phyloP scores from a whole-genome alignment of 768 basidiomycete genomes.

The Pisolithus albus region DNA sequence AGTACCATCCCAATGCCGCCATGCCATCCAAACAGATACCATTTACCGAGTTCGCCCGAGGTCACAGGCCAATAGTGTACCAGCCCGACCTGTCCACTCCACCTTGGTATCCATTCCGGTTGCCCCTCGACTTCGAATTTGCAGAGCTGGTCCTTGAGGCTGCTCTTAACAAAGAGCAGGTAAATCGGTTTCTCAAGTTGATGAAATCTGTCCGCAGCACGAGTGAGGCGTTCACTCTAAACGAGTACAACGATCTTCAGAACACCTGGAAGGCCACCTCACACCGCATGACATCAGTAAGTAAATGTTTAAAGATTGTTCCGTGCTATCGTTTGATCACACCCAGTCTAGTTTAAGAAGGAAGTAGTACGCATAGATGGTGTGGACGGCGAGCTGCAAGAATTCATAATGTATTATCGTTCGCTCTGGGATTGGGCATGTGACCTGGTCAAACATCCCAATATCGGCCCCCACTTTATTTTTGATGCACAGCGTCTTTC shows the following conservation, averaged over 20 bases:
- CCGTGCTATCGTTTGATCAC: background rate
- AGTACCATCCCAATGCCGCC: too few species aligned
- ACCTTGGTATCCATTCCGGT: too few species aligned
- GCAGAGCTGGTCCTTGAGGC: slow-evolving; percentile 19
- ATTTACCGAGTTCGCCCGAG: too few species aligned
- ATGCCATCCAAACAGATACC: too few species aligned
- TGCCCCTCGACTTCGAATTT: slow-evolving; percentile 26
- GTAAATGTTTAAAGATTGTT: background rate
- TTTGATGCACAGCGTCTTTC: slow-evolving; percentile 28
- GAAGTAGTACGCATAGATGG: slow-evolving; percentile 14
- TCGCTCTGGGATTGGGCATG: slow-evolving; percentile 24
- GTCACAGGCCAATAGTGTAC: too few species aligned
- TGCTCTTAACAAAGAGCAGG: slow-evolving; percentile 14
- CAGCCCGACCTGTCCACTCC: too few species aligned
- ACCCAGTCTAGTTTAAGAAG: slow-evolving; percentile 11
- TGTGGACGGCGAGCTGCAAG: slow-evolving; percentile 4
- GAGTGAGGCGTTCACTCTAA: slow-evolving; percentile 11
- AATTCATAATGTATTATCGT: slow-evolving; percentile 16
- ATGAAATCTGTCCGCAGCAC: slow-evolving; percentile 1
- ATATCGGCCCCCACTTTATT: slow-evolving; percentile 16
- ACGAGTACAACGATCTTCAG: slow-evolving; percentile 12
- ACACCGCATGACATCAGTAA: slow-evolving; percentile 5
- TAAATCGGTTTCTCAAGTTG: slow-evolving; percentile 14
- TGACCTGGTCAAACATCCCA: slow-evolving; percentile 23
- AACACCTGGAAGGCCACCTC: slow-evolving; percentile 15